Evolutionary conservation across 306 rosid genomes (phyloP).

Genomic region (Pterocarpus macrocarpus): DNA sequence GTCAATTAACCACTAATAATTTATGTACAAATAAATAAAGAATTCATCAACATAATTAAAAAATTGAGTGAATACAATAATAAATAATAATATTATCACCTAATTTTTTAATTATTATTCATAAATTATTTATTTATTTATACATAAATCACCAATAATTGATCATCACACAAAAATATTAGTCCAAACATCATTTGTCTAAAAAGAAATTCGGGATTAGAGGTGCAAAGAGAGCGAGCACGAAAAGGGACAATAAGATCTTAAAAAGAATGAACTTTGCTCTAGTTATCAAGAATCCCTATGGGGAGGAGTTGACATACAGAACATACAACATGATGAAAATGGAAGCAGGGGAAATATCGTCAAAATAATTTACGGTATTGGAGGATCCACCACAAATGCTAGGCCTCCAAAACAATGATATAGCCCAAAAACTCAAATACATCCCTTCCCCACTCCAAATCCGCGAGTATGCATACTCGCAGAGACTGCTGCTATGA

Average conservation of each 20-base stretch:
- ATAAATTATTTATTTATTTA: too few species aligned
- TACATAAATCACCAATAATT: too few species aligned
- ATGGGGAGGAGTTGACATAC: slow-evolving; percentile 27
- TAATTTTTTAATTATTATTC: too few species aligned
- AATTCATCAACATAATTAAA: too few species aligned
- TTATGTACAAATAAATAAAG: too few species aligned
- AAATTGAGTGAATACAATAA: too few species aligned
- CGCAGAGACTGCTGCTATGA: slow-evolving; percentile 9
- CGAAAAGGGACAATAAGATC: background rate
- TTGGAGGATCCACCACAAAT: slow-evolving; percentile 46
- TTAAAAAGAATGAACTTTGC: slow-evolving; percentile 53
- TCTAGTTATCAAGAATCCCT: slow-evolving; percentile 18
- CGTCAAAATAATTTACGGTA: slow-evolving; percentile 44
- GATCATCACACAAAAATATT: too few species aligned
- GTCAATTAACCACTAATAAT: too few species aligned
- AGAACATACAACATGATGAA: slow-evolving; percentile 51
- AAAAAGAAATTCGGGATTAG: too few species aligned
- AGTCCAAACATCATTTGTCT: too few species aligned
- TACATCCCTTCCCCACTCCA: slow-evolving; percentile 30
- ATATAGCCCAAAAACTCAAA: slow-evolving; percentile 41
- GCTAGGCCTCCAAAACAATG: slow-evolving; percentile 32
- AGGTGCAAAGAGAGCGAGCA: background rate
- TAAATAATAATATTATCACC: too few species aligned
- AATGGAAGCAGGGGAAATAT: slow-evolving; percentile 43
- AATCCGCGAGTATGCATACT: slow-evolving; percentile 27